Conservation (phyloP, 2,329 filamentous ascomycete species). For the Paraphoma chrysanthemicola region DNA sequence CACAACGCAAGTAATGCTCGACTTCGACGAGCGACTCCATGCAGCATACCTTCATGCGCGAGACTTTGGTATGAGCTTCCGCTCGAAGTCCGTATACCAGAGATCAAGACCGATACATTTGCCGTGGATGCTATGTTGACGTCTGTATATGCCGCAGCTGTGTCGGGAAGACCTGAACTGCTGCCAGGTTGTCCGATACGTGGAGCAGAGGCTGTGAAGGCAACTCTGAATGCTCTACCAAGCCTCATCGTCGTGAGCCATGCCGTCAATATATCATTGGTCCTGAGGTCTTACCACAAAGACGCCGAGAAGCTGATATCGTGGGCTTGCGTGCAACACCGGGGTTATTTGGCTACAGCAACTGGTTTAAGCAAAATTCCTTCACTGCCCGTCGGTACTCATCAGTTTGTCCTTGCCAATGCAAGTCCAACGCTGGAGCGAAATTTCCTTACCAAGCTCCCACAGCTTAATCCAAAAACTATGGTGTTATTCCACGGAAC, state of each 20-base stretch:
- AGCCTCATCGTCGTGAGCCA: constrained; percentile 25
- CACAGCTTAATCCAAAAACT: constrained; percentile 13
- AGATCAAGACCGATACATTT: constrained; percentile 37
- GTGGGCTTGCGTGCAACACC: constrained; percentile 38
- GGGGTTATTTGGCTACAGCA: constrained; percentile 38
- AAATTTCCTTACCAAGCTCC: constrained; percentile 20
- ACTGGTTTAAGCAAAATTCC: constrained; percentile 34
- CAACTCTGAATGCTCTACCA: constrained; percentile 36
- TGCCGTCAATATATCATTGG: constrained; percentile 18
- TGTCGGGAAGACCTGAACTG: constrained; percentile 23
- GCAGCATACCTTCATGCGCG: constrained; percentile 22
- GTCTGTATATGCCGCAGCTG: constrained; percentile 35
- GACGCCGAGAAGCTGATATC: constrained; percentile 35
- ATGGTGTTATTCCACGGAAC: constrained; percentile 45
- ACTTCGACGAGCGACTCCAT: constrained; percentile 34
- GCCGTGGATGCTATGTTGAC: constrained; percentile 39
- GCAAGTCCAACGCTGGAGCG: constrained; percentile 33
- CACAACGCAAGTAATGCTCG: constrained; percentile 18
- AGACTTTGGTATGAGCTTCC: constrained; percentile 31
- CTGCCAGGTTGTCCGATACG: constrained; percentile 37
- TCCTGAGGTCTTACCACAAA: constrained; percentile 19
- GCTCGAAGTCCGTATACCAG: constrained; percentile 38
- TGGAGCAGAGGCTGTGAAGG: constrained; percentile 11
- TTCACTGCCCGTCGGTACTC: constrained; percentile 31
- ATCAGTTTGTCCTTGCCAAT: constrained; percentile 44